Evolutionary conservation across 2,329 filamentous ascomycete genomes (phyloP), one percentile per base, ranked within the genome.

Genomic region (Penicillium polonicum): DNA sequence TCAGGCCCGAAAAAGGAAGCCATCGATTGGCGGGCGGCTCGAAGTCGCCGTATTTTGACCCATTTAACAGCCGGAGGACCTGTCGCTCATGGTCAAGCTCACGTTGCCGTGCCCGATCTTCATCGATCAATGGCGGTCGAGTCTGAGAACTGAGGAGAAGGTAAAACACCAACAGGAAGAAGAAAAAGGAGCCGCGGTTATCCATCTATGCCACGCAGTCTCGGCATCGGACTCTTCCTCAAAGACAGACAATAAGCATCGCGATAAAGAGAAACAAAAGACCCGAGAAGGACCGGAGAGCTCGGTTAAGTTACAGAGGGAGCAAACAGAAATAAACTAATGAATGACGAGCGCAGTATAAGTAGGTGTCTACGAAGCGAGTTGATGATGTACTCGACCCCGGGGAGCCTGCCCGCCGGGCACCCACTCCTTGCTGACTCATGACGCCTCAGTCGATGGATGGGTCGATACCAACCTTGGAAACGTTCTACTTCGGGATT

Each of bases 1-100:
- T 84, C 60, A 95, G 87, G 1, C 93, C 93, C 2, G 90, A 90
- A 51, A 96, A 78, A 65, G 91, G 91, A 58, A 92, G 75, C 80
- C 78, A 83, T 62, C 72, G 77, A 58, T 78, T 70, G 10, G 75
- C 69, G 31, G 59, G 60, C 21, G 77, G 72, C 66, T 80, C 72
- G 39, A 86, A 80, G 52, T 83, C 79, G 36, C 81, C 82, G 72
- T 82, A 83, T 5, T 71, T 72, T 8, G 82, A 80, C 55, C 76
- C 78, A 50, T 80, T 80, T 38, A 83, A 65, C n/a, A 82, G 68
- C 15, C 74, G 73, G 21, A 85, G 74, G 54, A 79, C 78, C 60
- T 77, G 72, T 64, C 78, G 78, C 71, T 86, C 82, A 60, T 79
- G 75, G 19, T 74, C 73, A 54, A 85, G 72, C 56, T 80, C 76